Conservation (phyloP, 768 basidiomycete species). For the Suillus variegatus region DNA sequence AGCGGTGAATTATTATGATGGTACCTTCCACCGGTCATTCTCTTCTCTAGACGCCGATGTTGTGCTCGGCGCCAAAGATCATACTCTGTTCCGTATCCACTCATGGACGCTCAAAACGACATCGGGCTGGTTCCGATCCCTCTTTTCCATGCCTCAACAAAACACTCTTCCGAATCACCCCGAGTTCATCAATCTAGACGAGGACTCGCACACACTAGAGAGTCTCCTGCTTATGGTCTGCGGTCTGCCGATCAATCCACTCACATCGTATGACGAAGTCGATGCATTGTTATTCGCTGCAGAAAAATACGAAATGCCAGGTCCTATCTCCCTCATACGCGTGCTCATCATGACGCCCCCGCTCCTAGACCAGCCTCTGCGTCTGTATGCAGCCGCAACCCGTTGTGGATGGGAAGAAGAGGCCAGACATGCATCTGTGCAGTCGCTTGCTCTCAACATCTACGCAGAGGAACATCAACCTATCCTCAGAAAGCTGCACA, state of each 20-base stretch:
- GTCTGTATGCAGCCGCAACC: slow-evolving; percentile 55
- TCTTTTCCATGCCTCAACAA: slow-evolving; percentile 57
- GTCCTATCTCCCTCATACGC: slow-evolving; percentile 59
- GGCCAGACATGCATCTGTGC: slow-evolving; percentile 51
- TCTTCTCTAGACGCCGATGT: slow-evolving; percentile 56
- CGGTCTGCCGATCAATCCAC: slow-evolving; percentile 51
- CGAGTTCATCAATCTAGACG: slow-evolving; percentile 54
- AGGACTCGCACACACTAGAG: slow-evolving; percentile 56
- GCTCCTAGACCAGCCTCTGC: slow-evolving; percentile 50
- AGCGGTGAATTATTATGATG: too few relatives aligned
- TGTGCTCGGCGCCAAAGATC: slow-evolving; percentile 52
- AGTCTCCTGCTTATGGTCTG: slow-evolving; percentile 61
- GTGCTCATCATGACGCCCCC: slow-evolving; percentile 55
- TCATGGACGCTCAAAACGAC: slow-evolving; percentile 62
- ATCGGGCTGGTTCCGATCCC: slow-evolving; percentile 63
- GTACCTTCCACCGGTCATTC: slow-evolving; percentile 46
- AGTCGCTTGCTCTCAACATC: slow-evolving; percentile 56
- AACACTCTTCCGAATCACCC: slow-evolving; percentile 14
- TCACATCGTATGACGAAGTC: slow-evolving; percentile 53
- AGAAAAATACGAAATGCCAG: slow-evolving; percentile 73
- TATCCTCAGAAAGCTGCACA: slow-evolving; percentile 48
- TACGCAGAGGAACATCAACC: slow-evolving; percentile 46
- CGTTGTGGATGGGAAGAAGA: slow-evolving; percentile 63
- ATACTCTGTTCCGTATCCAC: slow-evolving; percentile 57
- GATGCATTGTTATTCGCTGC: slow-evolving; percentile 62